phyloP scores from a whole-genome alignment of 345 rosid genomes.

The Litchi chinensis region DNA sequence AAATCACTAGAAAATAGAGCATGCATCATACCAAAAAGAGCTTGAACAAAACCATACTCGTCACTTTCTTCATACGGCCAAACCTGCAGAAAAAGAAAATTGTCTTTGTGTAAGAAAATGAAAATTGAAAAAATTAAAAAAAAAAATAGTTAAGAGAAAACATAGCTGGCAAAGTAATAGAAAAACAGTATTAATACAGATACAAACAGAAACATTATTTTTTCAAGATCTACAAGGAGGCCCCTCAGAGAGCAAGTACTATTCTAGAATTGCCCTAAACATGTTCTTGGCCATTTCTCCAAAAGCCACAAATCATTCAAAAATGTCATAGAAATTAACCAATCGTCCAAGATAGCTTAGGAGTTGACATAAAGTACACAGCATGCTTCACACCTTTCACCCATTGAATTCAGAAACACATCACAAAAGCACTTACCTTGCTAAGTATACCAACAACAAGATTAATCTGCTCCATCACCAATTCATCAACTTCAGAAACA shows the following conservation, averaged over 20 bases:
- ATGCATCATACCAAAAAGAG: conserved; percentile 77
- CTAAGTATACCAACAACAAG: conserved; percentile 89
- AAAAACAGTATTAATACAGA: background rate
- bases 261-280: background rate
- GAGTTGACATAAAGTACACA: background rate
- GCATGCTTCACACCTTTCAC: background rate
- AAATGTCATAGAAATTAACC: background rate
- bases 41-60: conserved; percentile 86
- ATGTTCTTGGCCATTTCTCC: background rate
- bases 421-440: conserved; percentile 55
- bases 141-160: background rate
- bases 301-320: conserved; percentile 1
- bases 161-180: background rate
- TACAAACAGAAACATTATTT: background rate
- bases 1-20: conserved; percentile 57
- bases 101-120: background rate
- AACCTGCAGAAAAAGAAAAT: conserved; percentile 42
- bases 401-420: background rate
- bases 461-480: conserved; percentile 82
- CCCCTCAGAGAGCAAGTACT: background rate
- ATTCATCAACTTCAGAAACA: conserved; percentile 62
- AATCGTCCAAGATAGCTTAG: conserved; percentile 5
- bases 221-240: conserved; percentile 14
- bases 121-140: background rate
- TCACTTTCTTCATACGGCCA: conserved; percentile 96